phyloP scores from a whole-genome alignment of 495 filamentous ascomycete genomes.

The Aspergillus homomorphus region DNA sequence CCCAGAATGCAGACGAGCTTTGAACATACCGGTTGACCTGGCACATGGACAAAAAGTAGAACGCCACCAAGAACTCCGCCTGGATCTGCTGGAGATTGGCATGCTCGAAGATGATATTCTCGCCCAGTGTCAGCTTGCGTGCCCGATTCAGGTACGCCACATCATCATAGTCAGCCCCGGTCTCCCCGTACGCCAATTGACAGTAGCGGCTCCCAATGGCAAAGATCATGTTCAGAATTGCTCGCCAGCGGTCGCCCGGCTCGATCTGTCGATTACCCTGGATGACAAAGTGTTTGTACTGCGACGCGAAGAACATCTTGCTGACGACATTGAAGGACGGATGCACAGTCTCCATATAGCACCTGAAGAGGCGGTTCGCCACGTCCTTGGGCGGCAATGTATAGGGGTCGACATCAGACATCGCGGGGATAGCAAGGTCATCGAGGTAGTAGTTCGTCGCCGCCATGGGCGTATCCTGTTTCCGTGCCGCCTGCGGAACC shows the following conservation, averaged over 20 bases:
- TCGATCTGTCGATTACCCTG: slow-evolving; percentile 11
- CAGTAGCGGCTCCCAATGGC: slow-evolving; percentile 54
- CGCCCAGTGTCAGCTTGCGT: slow-evolving; percentile 49
- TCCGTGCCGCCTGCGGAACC: not conserved
- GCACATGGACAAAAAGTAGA: slow-evolving; percentile 58
- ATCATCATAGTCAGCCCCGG: slow-evolving; percentile 44
- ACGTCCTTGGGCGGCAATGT: slow-evolving; percentile 47
- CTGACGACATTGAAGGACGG: slow-evolving; percentile 54
- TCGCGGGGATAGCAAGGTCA: slow-evolving; percentile 43
- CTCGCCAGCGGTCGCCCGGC: slow-evolving; percentile 49
- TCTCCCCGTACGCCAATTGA: slow-evolving; percentile 38
- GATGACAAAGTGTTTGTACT: slow-evolving; percentile 39
- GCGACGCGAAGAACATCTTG: slow-evolving; percentile 34
- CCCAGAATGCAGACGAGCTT: not conserved
- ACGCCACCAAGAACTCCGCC: slow-evolving; percentile 48
- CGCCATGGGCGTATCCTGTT: slow-evolving; percentile 24
- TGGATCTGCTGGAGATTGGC: slow-evolving; percentile 60
- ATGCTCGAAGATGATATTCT: slow-evolving; percentile 50
- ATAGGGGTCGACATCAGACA: slow-evolving; percentile 44
- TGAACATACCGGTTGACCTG: slow-evolving; percentile 57
- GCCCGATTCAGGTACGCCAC: slow-evolving; percentile 57
- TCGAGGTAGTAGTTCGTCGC: slow-evolving; percentile 57
- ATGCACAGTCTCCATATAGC: slow-evolving; percentile 59
- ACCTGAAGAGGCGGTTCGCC: slow-evolving; percentile 51
- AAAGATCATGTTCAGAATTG: slow-evolving; percentile 62